Conservation (phyloP, 306 rosid species). For the Delonix regia region DNA sequence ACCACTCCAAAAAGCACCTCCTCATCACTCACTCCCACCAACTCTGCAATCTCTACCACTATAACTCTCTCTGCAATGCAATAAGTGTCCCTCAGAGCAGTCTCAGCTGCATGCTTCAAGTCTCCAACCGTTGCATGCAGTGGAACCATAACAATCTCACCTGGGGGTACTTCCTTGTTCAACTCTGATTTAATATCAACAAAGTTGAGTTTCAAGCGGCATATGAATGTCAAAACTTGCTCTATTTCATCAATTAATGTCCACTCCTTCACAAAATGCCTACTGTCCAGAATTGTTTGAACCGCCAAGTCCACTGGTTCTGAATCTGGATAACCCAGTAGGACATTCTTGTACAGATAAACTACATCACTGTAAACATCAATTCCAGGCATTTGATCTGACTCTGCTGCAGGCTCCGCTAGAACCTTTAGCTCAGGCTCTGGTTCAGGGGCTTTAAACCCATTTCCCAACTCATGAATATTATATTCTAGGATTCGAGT, state of each 20-base stretch:
- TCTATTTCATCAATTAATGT: slow-evolving; percentile 59
- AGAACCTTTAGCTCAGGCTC: slow-evolving; percentile 27
- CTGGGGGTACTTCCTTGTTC: slow-evolving; percentile 47
- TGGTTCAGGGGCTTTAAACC: slow-evolving; percentile 42
- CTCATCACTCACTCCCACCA: slow-evolving; percentile 51
- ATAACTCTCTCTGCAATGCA: slow-evolving; percentile 59
- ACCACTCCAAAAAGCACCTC: slow-evolving; percentile 69
- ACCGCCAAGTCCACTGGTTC: slow-evolving; percentile 61
- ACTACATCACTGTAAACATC: slow-evolving; percentile 73
- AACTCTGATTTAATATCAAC: slow-evolving; percentile 40
- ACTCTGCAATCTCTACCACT: slow-evolving; percentile 62
- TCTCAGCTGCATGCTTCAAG: slow-evolving; percentile 69
- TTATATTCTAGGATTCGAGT: slow-evolving; percentile 76
- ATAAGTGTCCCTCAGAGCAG: slow-evolving; percentile 79
- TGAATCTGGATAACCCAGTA: slow-evolving; percentile 67
- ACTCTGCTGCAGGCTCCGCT: slow-evolving; percentile 33
- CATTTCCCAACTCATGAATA: slow-evolving; percentile 60
- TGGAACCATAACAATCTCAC: slow-evolving; percentile 74
- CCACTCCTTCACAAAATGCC: slow-evolving; percentile 83
- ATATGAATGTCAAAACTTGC: slow-evolving; percentile 65
- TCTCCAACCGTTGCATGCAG: slow-evolving; percentile 75
- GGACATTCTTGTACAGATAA: slow-evolving; percentile 66
- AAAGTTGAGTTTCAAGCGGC: slow-evolving; percentile 56
- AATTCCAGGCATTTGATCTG: slow-evolving; percentile 49
- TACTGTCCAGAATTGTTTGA: slow-evolving; percentile 69